Evolutionary conservation across 106 monocot genomes (phyloP), one percentile per base, ranked within the genome.

Genomic region (Allium cepa): DNA sequence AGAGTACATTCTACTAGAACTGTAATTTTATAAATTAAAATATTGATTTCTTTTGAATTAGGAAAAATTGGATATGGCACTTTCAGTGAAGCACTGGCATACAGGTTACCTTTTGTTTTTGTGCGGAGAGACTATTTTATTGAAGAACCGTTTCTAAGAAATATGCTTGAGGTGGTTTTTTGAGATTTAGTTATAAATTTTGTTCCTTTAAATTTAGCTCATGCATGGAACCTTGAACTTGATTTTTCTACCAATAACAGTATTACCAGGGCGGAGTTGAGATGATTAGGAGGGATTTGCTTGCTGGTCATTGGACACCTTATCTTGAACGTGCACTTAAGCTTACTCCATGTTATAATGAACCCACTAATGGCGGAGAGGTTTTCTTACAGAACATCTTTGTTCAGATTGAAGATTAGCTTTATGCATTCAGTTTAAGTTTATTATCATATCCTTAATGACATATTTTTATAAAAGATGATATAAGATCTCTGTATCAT

Each of bases 31-130:
- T 27, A 56, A 26, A 47, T 47, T 56, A 36, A 46, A 16, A 8
- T 52, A 46, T n/a, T 12, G 46, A 26, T 71, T 59, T 6, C 46
- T 26, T 57, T 59, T 70, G 64, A 68, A 57, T 77, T 76, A 97
- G 97, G 97, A 11, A 97, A 97, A 80, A 92, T 97, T 79, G 97
- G 97, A 8, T 97, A 97, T 77, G 92, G 97, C 51, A 97, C 88
- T 14, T 79, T 89, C 18, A 97, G 97, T 72, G 97, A 97, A 76
- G 97, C 92, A 71, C 73, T 97, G 69, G 92, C 97, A 60, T 97
- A 84, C 79, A 97, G 79, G 72, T 71, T 92, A 69, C 97, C 97
- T 55, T 97, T 97, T 79, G 84, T 97, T 22, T 97, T 97, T 83
- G 92, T 92, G 7, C 88, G 97, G 49, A 78, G 97, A 80, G 97